phyloP scores from a whole-genome alignment of 179 eudicot species.

The Spergularia azorica region DNA sequence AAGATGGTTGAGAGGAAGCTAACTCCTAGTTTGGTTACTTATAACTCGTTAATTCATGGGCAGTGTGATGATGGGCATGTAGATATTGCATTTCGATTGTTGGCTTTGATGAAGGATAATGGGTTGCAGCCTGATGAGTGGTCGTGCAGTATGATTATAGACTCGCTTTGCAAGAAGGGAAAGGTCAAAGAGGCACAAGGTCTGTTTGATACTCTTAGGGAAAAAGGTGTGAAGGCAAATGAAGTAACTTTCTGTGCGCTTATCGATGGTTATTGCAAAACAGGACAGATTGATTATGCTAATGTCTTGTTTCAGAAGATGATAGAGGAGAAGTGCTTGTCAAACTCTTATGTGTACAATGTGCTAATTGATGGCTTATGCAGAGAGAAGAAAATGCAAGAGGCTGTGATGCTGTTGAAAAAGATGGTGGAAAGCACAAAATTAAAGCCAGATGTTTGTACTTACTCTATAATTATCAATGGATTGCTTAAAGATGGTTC shows the following conservation, averaged over 20 bases:
- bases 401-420: constrained; percentile 43
- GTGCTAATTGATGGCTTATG: constrained; percentile 61
- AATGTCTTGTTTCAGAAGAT: constrained; percentile 45
- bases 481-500: constrained; percentile 62
- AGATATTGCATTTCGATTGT: constrained; percentile 64
- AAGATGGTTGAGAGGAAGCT: constrained; percentile 57
- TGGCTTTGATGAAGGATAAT: constrained; percentile 53
- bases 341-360: constrained; percentile 58
- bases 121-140: constrained; percentile 58
- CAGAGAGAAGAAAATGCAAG: constrained; percentile 41
- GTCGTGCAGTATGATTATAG: constrained; percentile 57
- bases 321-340: constrained; percentile 47
- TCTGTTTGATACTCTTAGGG: constrained; percentile 47
- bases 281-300: constrained; percentile 50
- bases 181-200: constrained; percentile 49
- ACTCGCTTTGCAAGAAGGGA: constrained; percentile 55
- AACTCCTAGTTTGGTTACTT: constrained; percentile 55
- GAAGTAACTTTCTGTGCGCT: constrained; percentile 56
- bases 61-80: constrained; percentile 66
- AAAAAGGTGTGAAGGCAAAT: constrained; percentile 54
- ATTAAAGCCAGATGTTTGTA: constrained; percentile 49
- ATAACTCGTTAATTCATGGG: constrained; percentile 60
- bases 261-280: constrained; percentile 57
- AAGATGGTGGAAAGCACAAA: constrained; percentile 46
- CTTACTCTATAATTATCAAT: constrained; percentile 66